phyloP scores from a whole-genome alignment of 2,329 filamentous ascomycete genomes.

The Cladosporium sp. region DNA sequence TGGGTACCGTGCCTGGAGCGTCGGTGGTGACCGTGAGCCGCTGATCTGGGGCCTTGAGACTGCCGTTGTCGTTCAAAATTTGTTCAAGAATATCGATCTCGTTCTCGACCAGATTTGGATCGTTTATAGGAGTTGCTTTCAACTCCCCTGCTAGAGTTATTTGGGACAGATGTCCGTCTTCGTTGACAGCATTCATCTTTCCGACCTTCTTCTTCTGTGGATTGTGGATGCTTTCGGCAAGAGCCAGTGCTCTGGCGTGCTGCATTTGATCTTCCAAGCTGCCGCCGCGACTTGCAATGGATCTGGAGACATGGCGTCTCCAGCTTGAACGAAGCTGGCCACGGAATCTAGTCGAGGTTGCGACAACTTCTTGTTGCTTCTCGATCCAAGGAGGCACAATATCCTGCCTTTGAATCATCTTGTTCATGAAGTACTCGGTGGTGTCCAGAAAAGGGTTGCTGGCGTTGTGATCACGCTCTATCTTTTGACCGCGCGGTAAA shows the following conservation, averaged over 20 bases:
- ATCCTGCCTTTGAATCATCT: constrained; percentile 94
- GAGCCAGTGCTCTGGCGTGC: constrained; percentile 68
- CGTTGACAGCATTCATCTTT: constrained; percentile 41
- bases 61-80: constrained; percentile 26
- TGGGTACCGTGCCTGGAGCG: constrained; percentile 10
- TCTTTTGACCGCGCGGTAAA: constrained; percentile 71
- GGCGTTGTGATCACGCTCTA: constrained; percentile 77
- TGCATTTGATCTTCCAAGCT: constrained; percentile 68
- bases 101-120: constrained; percentile 14
- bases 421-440: constrained; percentile 97
- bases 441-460: constrained; percentile 90
- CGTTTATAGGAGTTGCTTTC: constrained; percentile 25
- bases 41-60: constrained; percentile 20
- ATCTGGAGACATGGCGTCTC: constrained; percentile 74
- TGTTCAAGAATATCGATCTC: constrained; percentile 38
- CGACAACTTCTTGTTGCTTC: constrained; percentile 86
- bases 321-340: constrained; percentile 73
- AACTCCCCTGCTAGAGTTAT: constrained; percentile 45
- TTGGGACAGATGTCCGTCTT: constrained; percentile 46
- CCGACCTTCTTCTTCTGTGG: constrained; percentile 45
- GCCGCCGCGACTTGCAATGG: constrained; percentile 74
- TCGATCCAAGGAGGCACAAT: constrained; percentile 98
- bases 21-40: constrained; percentile 17
- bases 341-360: constrained; percentile 66
- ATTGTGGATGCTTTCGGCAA: constrained; percentile 64